Conservation (phyloP, 106 monocot genomes). For the Agapanthus africanus region DNA sequence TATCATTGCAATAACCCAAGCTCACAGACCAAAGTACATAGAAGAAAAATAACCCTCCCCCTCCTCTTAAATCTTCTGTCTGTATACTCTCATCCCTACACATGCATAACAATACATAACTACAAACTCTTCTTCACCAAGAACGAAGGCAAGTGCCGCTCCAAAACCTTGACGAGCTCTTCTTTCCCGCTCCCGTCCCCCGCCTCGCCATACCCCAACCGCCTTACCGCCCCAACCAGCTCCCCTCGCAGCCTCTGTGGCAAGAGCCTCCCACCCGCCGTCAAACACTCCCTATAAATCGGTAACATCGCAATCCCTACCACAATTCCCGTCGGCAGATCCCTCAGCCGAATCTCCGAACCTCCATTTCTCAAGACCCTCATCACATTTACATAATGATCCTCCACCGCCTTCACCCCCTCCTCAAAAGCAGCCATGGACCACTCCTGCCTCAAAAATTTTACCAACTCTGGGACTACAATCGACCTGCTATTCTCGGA, state of each 20-base stretch:
- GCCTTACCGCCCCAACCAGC: slow-evolving; percentile 55
- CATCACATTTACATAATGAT: slow-evolving; percentile 71
- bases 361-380: slow-evolving; percentile 51
- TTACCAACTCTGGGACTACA: slow-evolving; percentile 34
- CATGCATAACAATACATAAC: no score
- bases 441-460: slow-evolving; percentile 73
- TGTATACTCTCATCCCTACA: no score
- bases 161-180: slow-evolving; percentile 78
- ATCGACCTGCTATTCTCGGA: background rate
- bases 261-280: slow-evolving; percentile 44
- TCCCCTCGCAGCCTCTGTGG: slow-evolving; percentile 75
- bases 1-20: no score
- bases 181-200: slow-evolving; percentile 30
- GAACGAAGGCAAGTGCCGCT: slow-evolving; percentile 67
- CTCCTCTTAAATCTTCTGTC: no score
- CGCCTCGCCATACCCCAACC: slow-evolving; percentile 29
- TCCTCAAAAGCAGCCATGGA: slow-evolving; percentile 53
- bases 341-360: slow-evolving; percentile 49
- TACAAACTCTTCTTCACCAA: no score
- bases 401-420: slow-evolving; percentile 39
- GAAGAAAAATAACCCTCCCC: no score
- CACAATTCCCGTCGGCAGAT: slow-evolving; percentile 55
- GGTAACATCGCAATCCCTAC: slow-evolving; percentile 63
- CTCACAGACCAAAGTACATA: no score
- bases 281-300: slow-evolving; percentile 70